Conservation (phyloP, 1,284 basidiomycete species). For the Wolfiporia cocos region DNA sequence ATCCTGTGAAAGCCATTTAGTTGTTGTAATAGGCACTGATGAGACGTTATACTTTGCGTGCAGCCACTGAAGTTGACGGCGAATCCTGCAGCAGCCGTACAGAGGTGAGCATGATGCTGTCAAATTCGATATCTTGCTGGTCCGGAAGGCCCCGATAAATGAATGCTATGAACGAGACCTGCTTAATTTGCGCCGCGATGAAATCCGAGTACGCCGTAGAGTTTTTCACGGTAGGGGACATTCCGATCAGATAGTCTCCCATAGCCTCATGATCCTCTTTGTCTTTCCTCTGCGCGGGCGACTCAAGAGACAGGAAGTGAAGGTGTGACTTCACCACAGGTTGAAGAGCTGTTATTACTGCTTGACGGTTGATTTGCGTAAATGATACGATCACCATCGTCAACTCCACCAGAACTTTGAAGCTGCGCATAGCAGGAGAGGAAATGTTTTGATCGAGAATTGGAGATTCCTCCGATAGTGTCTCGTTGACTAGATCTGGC, state of each 20-base stretch:
- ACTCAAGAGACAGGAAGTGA: slow-evolving; percentile 72
- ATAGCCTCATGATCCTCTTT: slow-evolving; percentile 76
- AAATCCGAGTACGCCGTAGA: slow-evolving; percentile 82
- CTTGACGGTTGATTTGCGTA: slow-evolving; percentile 73
- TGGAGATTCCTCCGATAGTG: slow-evolving; percentile 63
- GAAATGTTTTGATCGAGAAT: slow-evolving; percentile 50
- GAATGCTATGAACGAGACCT: slow-evolving; percentile 92
- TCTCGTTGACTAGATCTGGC: slow-evolving; percentile 68
- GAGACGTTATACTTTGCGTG: slow-evolving; percentile 62
- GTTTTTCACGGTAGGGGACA: slow-evolving; percentile 77
- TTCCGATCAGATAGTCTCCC: slow-evolving; percentile 83
- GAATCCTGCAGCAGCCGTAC: slow-evolving; percentile 92
- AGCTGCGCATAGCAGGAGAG: slow-evolving; percentile 76
- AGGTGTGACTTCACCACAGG: slow-evolving; percentile 75
- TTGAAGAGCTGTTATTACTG: slow-evolving; percentile 68
- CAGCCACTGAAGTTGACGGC: slow-evolving; percentile 80
- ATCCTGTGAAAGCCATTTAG: slow-evolving; percentile 50
- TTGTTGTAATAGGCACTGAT: slow-evolving; percentile 1
- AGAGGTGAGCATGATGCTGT: slow-evolving; percentile 77
- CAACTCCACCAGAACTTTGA: slow-evolving; percentile 95
- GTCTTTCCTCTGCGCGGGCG: slow-evolving; percentile 83
- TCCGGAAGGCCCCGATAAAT: slow-evolving; percentile 73
- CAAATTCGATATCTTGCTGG: slow-evolving; percentile 74
- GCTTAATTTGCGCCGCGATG: slow-evolving; percentile 92
- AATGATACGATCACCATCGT: slow-evolving; percentile 91